These are phyloP conservation scores for Mercurialis annua DNA, from an alignment of 345 rosid species.

Conservation along the genomic window DNA sequence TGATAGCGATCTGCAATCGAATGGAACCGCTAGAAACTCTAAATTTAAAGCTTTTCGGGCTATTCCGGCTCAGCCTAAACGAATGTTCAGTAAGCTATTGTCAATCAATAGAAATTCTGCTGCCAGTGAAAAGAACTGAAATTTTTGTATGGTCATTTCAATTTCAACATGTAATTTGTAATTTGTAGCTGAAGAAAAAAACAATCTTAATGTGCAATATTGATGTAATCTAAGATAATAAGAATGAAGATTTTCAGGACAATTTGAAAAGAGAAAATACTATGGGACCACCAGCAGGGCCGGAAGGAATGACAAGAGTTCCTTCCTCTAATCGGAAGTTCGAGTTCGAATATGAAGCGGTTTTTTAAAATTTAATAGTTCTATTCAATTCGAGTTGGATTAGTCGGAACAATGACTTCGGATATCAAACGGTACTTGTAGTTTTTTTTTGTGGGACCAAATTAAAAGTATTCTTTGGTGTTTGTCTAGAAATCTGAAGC, in stretches of 20 bases:
- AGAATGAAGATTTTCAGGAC: conserved; percentile 31
- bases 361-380: too few species aligned
- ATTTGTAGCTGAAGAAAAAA: conserved; percentile 33
- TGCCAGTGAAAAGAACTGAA: conserved; percentile 55
- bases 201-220: conserved; percentile 42
- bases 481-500: conserved; percentile 30
- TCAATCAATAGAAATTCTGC: conserved; percentile 36
- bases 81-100: conserved; percentile 45
- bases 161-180: conserved; percentile 30
- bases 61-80: conserved; percentile 53
- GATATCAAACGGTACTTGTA: too few species aligned
- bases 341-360: too few species aligned
- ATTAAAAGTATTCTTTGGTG: not conserved
- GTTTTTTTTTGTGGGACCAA: conserved; percentile 28
- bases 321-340: too few species aligned
- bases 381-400: too few species aligned
- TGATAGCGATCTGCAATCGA: conserved; percentile 48
- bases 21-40: conserved; percentile 57
- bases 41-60: conserved; percentile 72
- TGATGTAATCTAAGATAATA: conserved; percentile 39
- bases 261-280: conserved; percentile 13
- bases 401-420: not conserved
- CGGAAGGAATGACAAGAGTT: too few species aligned
- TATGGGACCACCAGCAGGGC: too few species aligned
- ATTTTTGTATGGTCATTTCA: conserved; percentile 36